Percentiles rank a stretch among this genome's conserved stretches.
phyloP scores from a whole-genome alignment of 2,329 filamentous ascomycete species.

The Colletotrichum chlorophyti region DNA sequence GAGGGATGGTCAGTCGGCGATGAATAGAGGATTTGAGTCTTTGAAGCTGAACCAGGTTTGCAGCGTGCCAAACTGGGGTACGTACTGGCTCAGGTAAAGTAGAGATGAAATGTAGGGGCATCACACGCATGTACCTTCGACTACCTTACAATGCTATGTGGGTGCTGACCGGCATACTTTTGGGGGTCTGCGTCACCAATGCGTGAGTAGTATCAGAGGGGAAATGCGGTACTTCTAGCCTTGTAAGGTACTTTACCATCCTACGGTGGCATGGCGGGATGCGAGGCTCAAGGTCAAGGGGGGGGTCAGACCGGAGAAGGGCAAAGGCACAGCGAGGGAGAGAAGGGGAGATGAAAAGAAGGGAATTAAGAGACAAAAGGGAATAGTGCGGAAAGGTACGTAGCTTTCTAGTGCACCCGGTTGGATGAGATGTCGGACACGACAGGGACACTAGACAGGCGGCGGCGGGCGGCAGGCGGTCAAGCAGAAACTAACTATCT shows the following conservation, averaged over 20 bases:
- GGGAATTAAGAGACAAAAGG: no score
- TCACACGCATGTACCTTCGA: no score
- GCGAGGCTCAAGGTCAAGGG: constrained; percentile 19
- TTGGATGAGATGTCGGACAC: neutral
- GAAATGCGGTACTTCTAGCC: neutral
- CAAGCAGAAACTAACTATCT: no score
- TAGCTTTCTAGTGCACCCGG: neutral
- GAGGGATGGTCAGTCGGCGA: neutral
- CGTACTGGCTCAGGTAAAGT: no score
- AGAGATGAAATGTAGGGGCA: no score
- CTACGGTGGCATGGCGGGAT: constrained; percentile 23
- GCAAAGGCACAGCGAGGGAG: no score
- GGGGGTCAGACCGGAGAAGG: no score
- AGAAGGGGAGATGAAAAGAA: neutral
- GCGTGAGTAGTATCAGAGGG: neutral
- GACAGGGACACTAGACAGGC: no score
- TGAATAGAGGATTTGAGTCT: neutral
- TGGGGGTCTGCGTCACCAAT: constrained; percentile 5
- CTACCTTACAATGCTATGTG: no score
- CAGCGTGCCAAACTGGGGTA: no score
- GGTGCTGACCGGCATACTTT: no score
- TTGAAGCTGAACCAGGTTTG: constrained; percentile 13
- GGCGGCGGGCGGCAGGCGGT: constrained; percentile 22
- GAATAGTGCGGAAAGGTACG: no score
- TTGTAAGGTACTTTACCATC: neutral